phyloP scores from a whole-genome alignment of 2,329 filamentous ascomycete genomes.

The Microcyclospora pomicola region DNA sequence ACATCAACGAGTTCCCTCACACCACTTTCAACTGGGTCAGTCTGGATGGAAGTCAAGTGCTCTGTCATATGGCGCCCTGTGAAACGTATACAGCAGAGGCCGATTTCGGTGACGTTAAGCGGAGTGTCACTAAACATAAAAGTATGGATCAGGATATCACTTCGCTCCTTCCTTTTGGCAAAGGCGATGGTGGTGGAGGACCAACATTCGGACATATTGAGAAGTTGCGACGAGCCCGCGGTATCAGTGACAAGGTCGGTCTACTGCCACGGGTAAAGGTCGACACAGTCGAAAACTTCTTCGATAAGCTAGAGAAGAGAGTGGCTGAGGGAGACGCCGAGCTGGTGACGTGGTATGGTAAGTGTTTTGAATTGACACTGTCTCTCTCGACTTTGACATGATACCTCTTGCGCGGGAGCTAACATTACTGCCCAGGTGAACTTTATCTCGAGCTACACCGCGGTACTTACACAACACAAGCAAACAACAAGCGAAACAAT shows the following conservation, averaged over 20 bases:
- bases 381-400: too few species aligned
- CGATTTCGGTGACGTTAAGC: conserved; percentile 84
- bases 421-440: conserved; percentile 34
- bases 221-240: conserved; percentile 83
- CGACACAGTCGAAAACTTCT: conserved; percentile 92
- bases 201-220: conserved; percentile 90
- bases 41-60: conserved; percentile 86
- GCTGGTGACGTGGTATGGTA: conserved; percentile 87
- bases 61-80: conserved; percentile 92
- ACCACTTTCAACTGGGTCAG: conserved; percentile 99
- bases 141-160: conserved; percentile 86
- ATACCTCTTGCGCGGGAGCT: too few species aligned
- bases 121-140: conserved; percentile 85
- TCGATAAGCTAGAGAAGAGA: conserved; percentile 70
- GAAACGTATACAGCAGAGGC: conserved; percentile 94
- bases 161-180: conserved; percentile 85
- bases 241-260: conserved; percentile 76
- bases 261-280: conserved; percentile 76
- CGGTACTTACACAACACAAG: conserved; percentile 88
- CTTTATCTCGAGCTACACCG: conserved; percentile 96
- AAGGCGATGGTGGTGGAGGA: conserved; percentile 90
- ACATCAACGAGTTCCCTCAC: conserved; percentile 97
- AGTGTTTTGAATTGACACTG: too few species aligned
- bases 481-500: conserved; percentile 95
- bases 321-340: conserved; percentile 45